Base-by-base conservation (phyloP, 495 filamentous ascomycete genomes). In the Penicillium fimorum region DNA sequence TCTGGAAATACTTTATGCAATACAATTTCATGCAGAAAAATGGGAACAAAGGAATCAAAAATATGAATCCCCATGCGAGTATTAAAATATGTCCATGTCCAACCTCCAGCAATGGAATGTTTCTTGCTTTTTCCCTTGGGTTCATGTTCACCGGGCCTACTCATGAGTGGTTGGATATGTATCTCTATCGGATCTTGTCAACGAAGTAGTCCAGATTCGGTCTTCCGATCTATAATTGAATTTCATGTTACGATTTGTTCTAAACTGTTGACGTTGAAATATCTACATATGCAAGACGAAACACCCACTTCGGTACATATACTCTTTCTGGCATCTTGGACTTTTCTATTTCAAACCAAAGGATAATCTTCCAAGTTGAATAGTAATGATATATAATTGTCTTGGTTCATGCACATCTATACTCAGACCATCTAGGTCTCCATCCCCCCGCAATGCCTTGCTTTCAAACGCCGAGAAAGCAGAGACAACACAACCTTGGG, bases 1-100 rank as follows among this genome's bases (percentile, higher is more conserved):
- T 68, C 63, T 61, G 62, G 44, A 60, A 59, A 62, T 45, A 55
- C 38, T 67, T 64, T 67, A 65, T 68, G 63, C 65, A 66, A 63
- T 61, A 61, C 46, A 60, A 62, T 57, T 61, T 50, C 53, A 65
- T 62, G 56, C 57, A 56, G 50, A 59, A 70, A 52, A 62, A 66
- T 65, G 62, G 64, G 61, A 67, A 65, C 56, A 63, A 63, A 58
- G 56, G 57, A 68, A 63, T 60, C 42, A 53, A 61, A 63, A 63
- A 64, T 60, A 49, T 50, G 45, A 54, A 53, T 62, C 50, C 49
- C 62, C 56, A 50, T 52, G 54, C 53, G 59, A 62, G 55, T 54
- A 54, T 38, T 44, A 54, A 54, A 58, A 41, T 35, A 22, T 47
- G 17, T n/a, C 32, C 22, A 18, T 37, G 20, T 51, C 37, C 38